Evolutionary conservation across 1,139 yeast genomes (phyloP).

Genomic region (Meyerozyma guilliermondii): DNA sequence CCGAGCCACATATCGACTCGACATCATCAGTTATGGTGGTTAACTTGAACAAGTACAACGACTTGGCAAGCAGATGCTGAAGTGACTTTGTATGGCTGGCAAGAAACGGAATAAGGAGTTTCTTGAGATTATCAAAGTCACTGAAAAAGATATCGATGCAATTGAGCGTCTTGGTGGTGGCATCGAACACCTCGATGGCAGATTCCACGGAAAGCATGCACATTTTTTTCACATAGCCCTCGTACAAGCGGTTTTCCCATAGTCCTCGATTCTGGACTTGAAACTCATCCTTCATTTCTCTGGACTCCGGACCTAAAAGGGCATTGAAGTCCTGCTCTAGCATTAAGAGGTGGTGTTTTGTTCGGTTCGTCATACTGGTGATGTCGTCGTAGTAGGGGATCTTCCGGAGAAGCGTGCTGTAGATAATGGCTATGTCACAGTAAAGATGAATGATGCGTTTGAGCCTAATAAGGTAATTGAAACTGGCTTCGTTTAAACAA

Average conservation of each 20-base stretch:
- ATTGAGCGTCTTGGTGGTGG: slow-evolving; percentile 13
- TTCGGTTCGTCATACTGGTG: slow-evolving; percentile 26
- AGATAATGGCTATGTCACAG: slow-evolving; percentile 36
- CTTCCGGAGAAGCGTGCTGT: slow-evolving; percentile 35
- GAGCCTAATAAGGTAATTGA: slow-evolving; percentile 22
- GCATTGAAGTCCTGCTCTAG: slow-evolving; percentile 31
- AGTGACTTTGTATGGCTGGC: slow-evolving; percentile 27
- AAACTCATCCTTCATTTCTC: slow-evolving; percentile 5
- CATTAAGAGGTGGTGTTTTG: slow-evolving; percentile 18
- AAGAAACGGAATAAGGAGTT: slow-evolving; percentile 33
- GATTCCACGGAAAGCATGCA: slow-evolving; percentile 17
- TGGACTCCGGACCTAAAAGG: slow-evolving; percentile 19
- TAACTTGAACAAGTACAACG: slow-evolving; percentile 20
- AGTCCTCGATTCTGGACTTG: slow-evolving; percentile 7
- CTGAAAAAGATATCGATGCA: slow-evolving; percentile 7
- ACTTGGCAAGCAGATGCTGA: slow-evolving; percentile 21
- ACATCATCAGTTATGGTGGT: slow-evolving; percentile 28
- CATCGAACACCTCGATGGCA: slow-evolving; percentile 18
- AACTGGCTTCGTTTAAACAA: slow-evolving; percentile 31
- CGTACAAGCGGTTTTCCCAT: slow-evolving; percentile 30
- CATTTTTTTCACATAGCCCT: slow-evolving; percentile 18
- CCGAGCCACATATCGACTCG: slow-evolving; percentile 16
- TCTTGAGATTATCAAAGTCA: slow-evolving; percentile 14
- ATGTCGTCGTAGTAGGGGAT: slow-evolving; percentile 41
- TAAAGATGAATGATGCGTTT: slow-evolving; percentile 34